phyloP scores from a whole-genome alignment of 73 alveolate species.

The Urostyla sp. region DNA sequence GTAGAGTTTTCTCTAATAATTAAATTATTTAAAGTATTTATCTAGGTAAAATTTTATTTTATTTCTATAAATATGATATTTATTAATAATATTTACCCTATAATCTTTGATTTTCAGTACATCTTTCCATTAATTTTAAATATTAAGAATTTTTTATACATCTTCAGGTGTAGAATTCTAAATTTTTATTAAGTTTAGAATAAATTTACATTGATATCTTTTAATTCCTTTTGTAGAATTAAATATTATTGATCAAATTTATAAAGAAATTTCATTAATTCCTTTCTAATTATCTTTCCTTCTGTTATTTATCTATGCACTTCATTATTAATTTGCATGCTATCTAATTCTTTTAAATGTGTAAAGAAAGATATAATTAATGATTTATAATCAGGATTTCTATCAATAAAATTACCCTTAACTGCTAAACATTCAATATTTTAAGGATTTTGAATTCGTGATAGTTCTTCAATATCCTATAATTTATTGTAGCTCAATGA shows the following conservation, averaged over 20 bases:
- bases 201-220: neutral
- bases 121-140: neutral
- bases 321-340: neutral
- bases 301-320: slow-evolving; percentile 16
- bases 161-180: neutral
- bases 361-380: slow-evolving; percentile 8
- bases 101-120: slow-evolving; percentile 4
- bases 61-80: slow-evolving; percentile 1
- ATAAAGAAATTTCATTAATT: slow-evolving; percentile 9
- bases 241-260: slow-evolving; percentile 2
- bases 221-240: neutral
- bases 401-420: slow-evolving; percentile 31
- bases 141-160: neutral
- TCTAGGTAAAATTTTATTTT: neutral
- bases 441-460: neutral
- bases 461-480: slow-evolving; percentile 29
- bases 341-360: slow-evolving; percentile 26
- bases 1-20: neutral
- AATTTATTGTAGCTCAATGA: slow-evolving; percentile 5
- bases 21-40: neutral
- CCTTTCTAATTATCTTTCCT: neutral
- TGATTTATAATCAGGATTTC: slow-evolving; percentile 41
- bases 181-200: neutral
- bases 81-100: neutral
- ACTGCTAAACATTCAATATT: slow-evolving; percentile 25